These are phyloP conservation scores for Pecoramyces ruminantium DNA, from an alignment of 192 early-diverging fungal species.

Conservation along the genomic window DNA sequence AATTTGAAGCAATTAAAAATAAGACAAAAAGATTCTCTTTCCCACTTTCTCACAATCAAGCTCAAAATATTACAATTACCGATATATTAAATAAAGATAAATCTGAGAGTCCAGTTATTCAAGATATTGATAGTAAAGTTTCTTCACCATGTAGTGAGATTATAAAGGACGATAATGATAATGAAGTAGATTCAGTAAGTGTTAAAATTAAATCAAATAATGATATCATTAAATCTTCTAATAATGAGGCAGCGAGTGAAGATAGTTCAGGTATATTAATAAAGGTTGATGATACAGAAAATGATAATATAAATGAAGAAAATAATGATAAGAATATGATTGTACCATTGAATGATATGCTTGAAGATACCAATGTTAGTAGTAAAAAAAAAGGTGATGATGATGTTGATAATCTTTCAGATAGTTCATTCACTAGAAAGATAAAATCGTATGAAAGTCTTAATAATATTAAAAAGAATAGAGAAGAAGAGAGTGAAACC, in stretches of 20 bases:
- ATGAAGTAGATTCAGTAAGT: too few species aligned
- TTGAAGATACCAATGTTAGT: background rate
- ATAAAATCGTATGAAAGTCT: background rate
- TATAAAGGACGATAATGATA: background rate
- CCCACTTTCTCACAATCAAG: background rate
- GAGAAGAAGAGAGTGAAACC: too few species aligned
- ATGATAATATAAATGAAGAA: too few species aligned
- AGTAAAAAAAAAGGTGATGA: background rate
- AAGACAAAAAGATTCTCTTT: background rate
- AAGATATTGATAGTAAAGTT: too few species aligned
- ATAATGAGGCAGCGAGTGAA: too few species aligned
- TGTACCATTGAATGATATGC: background rate
- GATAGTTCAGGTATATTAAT: background rate
- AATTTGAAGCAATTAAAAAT: background rate
- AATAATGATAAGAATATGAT: background rate
- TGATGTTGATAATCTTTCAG: background rate
- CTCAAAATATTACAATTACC: background rate
- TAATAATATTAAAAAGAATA: background rate
- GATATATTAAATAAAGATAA: background rate
- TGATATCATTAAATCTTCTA: too few species aligned
- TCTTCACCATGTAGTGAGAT: background rate
- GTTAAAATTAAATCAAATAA: too few species aligned
- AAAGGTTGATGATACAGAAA: background rate
- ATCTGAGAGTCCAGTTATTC: background rate
- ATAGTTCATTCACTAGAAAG: background rate